These are phyloP conservation scores for Eucalyptus shirleyi DNA, from an alignment of 345 rosid species.

Conservation along the genomic window DNA sequence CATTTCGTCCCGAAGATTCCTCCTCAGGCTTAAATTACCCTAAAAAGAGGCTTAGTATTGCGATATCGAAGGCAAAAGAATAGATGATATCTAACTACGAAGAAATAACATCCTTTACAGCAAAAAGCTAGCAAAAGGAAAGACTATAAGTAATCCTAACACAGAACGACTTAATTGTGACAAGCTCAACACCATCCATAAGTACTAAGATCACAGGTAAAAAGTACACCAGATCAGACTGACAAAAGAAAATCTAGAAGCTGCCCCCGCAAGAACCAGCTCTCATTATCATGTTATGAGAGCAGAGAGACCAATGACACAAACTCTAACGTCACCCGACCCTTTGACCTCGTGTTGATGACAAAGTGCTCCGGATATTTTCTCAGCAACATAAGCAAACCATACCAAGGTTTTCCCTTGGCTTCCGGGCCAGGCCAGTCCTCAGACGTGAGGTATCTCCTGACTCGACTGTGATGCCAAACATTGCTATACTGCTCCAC, in stretches of 20 bases:
- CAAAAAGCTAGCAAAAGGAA: not conserved
- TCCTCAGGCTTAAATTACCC: not conserved
- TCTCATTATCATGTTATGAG: slow-evolving; percentile 7
- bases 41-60: not conserved
- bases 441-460: slow-evolving; percentile 77
- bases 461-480: slow-evolving; percentile 90
- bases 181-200: not conserved
- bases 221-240: not conserved
- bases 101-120: not conserved
- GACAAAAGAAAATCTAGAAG: not conserved
- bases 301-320: slow-evolving; percentile 91
- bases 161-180: not conserved
- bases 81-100: not conserved
- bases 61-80: not conserved
- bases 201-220: not conserved
- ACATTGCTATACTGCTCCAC: slow-evolving; percentile 53
- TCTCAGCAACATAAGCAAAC: slow-evolving; percentile 73
- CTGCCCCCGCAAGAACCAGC: not conserved
- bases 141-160: not conserved
- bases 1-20: not conserved
- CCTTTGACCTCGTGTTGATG: slow-evolving; percentile 84
- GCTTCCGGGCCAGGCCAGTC: slow-evolving; percentile 73
- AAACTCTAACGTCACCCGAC: slow-evolving; percentile 63
- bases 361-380: slow-evolving; percentile 96
- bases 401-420: slow-evolving; percentile 88